Conservation (phyloP, 2,329 filamentous ascomycete genomes). For the Sarocladiaceae sp. region DNA sequence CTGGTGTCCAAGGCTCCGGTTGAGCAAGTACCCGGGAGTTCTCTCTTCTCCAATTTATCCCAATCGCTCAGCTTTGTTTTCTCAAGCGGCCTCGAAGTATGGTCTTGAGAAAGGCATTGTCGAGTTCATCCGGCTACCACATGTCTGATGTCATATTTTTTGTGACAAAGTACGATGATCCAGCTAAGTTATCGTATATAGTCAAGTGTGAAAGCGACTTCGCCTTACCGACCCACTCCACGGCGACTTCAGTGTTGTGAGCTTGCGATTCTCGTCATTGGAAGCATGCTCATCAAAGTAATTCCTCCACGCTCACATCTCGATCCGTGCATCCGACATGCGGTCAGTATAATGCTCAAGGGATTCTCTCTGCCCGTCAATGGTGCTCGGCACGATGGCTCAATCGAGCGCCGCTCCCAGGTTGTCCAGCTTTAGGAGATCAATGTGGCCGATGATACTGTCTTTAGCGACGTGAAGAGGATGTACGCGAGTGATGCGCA, state of each 20-base stretch:
- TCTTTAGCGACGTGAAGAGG: not conserved
- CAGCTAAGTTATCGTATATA: too few relatives aligned
- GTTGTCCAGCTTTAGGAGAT: not conserved
- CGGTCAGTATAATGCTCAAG: not conserved
- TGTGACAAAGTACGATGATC: too few relatives aligned
- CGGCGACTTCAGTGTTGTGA: not conserved
- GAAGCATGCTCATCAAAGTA: conserved; percentile 1
- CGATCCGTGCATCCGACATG: not conserved
- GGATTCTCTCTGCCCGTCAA: not conserved
- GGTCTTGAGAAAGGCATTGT: too few relatives aligned
- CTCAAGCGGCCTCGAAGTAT: too few relatives aligned
- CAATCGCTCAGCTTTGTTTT: too few relatives aligned
- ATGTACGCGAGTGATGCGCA: not conserved
- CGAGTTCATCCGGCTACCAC: too few relatives aligned
- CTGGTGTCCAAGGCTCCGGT: not conserved
- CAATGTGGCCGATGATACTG: not conserved
- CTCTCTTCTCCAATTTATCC: not conserved
- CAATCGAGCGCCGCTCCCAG: not conserved
- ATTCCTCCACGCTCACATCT: not conserved
- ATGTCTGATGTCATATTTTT: too few relatives aligned
- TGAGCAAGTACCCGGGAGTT: not conserved
- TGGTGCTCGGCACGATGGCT: not conserved
- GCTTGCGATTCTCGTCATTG: not conserved
- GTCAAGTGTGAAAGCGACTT: too few relatives aligned
- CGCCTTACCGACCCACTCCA: not conserved